Conservation (phyloP, 805 yeast species). For the Metschnikowia peoriensis region DNA sequence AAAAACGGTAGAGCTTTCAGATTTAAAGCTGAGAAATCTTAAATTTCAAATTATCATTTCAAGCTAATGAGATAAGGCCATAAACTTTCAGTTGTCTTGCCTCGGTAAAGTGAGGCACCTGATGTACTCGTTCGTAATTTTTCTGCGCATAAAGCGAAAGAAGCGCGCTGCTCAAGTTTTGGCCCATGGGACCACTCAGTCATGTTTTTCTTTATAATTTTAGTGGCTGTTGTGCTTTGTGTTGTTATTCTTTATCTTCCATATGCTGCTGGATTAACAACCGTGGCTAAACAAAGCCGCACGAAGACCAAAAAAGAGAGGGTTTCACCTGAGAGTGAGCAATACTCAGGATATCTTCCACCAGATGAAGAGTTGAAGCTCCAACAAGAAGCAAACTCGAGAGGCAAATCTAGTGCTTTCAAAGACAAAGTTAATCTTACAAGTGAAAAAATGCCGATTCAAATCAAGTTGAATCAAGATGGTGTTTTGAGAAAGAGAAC, state of each 20-base stretch:
- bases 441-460: conserved; percentile 36
- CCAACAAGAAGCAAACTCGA: conserved; percentile 13
- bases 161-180: not conserved
- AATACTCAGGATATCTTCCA: conserved; percentile 35
- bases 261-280: conserved; percentile 48
- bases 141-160: not conserved
- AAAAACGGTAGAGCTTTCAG: not conserved
- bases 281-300: conserved; percentile 32
- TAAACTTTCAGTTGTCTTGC: too few relatives aligned
- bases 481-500: conserved; percentile 27
- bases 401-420: conserved; percentile 21
- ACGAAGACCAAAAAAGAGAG: conserved; percentile 6
- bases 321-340: conserved; percentile 10
- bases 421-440: conserved; percentile 33
- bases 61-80: not conserved
- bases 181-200: not conserved
- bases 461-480: conserved; percentile 28
- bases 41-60: not conserved
- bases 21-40: not conserved
- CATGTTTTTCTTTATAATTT: conserved; percentile 39
- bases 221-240: conserved; percentile 43
- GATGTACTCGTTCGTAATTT: not conserved
- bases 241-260: conserved; percentile 46
- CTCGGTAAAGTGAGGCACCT: too few relatives aligned
- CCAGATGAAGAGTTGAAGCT: conserved; percentile 34